phyloP scores from a whole-genome alignment of 148 eudicot species.

The Fallopia convolvulus region DNA sequence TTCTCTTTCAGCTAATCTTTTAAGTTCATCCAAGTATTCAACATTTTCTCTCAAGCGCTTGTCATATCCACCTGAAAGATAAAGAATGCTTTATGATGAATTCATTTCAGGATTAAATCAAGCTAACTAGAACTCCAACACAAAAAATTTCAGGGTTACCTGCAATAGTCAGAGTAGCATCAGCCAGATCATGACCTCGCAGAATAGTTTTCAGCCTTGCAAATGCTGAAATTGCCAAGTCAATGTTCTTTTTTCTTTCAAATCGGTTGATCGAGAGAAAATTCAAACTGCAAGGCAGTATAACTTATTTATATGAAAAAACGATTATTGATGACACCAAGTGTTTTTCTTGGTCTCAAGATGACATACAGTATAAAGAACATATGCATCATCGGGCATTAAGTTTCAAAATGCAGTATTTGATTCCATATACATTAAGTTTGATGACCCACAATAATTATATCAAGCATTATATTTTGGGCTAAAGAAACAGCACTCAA shows the following conservation, averaged over 20 bases:
- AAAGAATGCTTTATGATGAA: background rate
- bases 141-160: conserved; percentile 26
- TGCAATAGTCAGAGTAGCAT: conserved; percentile 61
- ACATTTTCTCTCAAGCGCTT: conserved; percentile 79
- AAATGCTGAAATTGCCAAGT: conserved; percentile 80
- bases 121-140: background rate
- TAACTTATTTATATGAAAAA: background rate
- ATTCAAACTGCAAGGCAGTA: conserved; percentile 38
- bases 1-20: conserved; percentile 55
- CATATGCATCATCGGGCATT: no score
- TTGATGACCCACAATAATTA: no score
- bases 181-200: conserved; percentile 25
- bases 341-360: background rate
- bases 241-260: conserved; percentile 92
- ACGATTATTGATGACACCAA: background rate
- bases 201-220: conserved; percentile 47
- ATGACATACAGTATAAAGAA: no score
- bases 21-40: conserved; percentile 77
- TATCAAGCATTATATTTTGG: no score
- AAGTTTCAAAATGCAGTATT: no score
- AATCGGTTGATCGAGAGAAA: conserved; percentile 90
- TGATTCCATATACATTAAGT: no score
- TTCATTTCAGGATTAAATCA: no score
- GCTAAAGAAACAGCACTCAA: no score
- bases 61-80: conserved; percentile 78